A percentile compares a stretch with the other conserved stretches of the same genome.
phyloP scores from a whole-genome alignment of 139 green algal genomes.

The Trebouxia sp. region DNA sequence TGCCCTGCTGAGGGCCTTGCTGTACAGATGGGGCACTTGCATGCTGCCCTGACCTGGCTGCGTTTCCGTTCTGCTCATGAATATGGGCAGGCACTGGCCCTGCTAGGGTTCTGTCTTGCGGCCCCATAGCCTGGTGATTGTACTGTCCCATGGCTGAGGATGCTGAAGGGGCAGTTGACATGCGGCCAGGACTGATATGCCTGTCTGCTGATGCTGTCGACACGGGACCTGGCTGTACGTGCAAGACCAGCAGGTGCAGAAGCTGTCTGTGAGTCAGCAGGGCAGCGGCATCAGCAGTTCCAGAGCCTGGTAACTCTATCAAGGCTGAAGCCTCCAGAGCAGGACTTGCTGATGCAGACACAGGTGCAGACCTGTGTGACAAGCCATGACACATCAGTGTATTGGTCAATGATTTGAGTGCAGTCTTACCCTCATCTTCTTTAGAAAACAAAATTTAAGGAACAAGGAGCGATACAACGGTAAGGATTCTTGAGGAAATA shows the following conservation, averaged over 20 bases:
- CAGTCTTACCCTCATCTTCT: no score
- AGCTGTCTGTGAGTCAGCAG: not conserved
- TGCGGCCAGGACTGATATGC: not conserved
- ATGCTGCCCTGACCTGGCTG: not conserved
- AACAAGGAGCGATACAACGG: no score
- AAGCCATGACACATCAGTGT: no score
- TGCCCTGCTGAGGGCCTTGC: not conserved
- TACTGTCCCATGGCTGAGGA: no score
- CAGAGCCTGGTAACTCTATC: not conserved
- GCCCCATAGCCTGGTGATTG: no score
- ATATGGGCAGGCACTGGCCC: not conserved
- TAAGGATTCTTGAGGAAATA: no score
- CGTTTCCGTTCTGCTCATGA: not conserved
- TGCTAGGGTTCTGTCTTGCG: not conserved
- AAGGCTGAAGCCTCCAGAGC: not conserved
- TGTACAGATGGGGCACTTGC: not conserved
- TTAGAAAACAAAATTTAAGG: no score
- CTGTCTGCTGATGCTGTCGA: no score
- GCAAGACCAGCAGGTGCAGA: not conserved
- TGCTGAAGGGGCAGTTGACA: not conserved
- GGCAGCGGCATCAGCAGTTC: conserved; percentile 8
- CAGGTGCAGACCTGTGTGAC: conserved; percentile 14
- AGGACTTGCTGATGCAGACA: not conserved
- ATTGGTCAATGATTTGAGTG: no score
- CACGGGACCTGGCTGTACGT: not conserved